Evolutionary conservation across 768 basidiomycete species (phyloP), one percentile per base, ranked within the genome.

Genomic region (Leccinum longicurvipes): DNA sequence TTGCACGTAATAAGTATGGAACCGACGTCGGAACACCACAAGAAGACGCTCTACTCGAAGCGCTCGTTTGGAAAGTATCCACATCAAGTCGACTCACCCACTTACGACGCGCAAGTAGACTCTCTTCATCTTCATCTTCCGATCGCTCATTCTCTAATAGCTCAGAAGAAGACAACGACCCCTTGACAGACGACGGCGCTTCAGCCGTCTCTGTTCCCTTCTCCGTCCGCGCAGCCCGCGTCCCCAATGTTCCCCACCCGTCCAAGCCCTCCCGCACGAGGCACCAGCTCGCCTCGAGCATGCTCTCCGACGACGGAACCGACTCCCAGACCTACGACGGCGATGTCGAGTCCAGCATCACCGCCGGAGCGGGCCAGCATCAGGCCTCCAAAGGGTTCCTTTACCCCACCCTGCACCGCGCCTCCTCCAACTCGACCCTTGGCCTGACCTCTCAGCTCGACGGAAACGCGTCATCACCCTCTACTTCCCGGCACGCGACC

Each of bases 301-400:
- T 84, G 57, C 70, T 86, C 55, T 85, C 83, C 19, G 87, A 89
- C 61, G 86, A 84, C 41, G 84, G 89, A 52, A 80, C 87, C 9
- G 91, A 93, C 67, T 91, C 88, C 0, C 91, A 91, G 8, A 93
- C 91, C 0, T 93, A 94, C 70, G 92, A 94, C 65, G 92, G 92
- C 54, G 92, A 94, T 72, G 79, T 94, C 54, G 92, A 93, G 68
- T 87, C 84, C 45, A 86, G 83, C 62, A 84, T 85, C 2, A 87
- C 85, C 8, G 82, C 79, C 23, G 78, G 81, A 29, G 71, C 75
- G 8, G 81, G 82, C 47, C 72, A 69, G 56, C 67, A 71, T 50
- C 56, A 73, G 64, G 58, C 72, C 8, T 57, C 59, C 47, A 70
- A 67, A 10, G 51, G 50, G 6, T 69, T 65, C 41, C 49, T 68